Evolutionary conservation across 208 protist genomes (phyloP).

Genomic region (Crithidia thermophila): DNA sequence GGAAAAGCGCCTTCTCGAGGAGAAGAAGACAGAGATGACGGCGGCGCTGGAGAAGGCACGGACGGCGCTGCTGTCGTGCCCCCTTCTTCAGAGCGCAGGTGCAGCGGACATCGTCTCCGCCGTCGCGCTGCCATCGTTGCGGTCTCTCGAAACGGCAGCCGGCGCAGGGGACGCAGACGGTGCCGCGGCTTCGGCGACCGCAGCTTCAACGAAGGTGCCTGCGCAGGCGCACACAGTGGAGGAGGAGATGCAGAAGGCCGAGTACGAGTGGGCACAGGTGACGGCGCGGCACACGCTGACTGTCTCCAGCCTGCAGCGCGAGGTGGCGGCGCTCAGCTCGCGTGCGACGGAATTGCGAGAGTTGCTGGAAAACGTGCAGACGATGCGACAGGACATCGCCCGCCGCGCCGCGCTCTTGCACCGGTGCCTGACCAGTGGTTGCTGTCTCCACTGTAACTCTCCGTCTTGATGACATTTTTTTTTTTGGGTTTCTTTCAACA

Average conservation of each 20-base stretch:
- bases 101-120: neutral
- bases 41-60: slow-evolving; percentile 18
- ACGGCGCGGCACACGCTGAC: slow-evolving; percentile 24
- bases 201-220: neutral
- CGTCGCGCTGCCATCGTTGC: neutral
- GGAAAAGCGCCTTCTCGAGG: slow-evolving; percentile 25
- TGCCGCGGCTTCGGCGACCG: neutral
- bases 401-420: slow-evolving; percentile 9
- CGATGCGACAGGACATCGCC: slow-evolving; percentile 13
- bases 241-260: slow-evolving; percentile 36
- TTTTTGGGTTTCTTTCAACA: slow-evolving; percentile 1
- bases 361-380: slow-evolving; percentile 13
- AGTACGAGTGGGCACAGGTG: slow-evolving; percentile 36
- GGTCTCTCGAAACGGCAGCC: no score
- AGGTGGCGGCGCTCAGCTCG: slow-evolving; percentile 53
- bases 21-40: slow-evolving; percentile 14
- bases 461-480: no score
- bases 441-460: slow-evolving; percentile 17
- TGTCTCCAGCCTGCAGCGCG: slow-evolving; percentile 37
- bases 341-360: slow-evolving; percentile 38
- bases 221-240: slow-evolving; percentile 17
- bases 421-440: slow-evolving; percentile 11
- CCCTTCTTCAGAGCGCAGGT: neutral
- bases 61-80: slow-evolving; percentile 7
- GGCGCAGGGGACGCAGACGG: no score